A percentile compares a stretch with the other conserved stretches of the same genome.
These are phyloP conservation scores for Gymnopilus dilepis DNA, from an alignment of 768 basidiomycete species.

Conservation along the genomic window DNA sequence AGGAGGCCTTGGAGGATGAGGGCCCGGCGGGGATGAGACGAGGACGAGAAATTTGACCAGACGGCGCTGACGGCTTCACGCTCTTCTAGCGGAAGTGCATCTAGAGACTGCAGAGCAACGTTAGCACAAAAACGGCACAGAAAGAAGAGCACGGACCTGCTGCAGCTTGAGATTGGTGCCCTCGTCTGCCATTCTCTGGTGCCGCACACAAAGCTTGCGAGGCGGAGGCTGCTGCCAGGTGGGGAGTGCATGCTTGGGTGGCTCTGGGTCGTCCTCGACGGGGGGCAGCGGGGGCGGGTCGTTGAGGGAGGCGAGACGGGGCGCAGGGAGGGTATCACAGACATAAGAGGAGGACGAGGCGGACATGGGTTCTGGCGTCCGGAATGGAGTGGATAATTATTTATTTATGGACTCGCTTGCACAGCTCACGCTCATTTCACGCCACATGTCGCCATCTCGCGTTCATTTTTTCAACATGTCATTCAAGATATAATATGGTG, in stretches of 20 bases:
- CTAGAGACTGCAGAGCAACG: slow-evolving; percentile 70
- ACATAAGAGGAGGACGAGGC: slow-evolving; percentile 45
- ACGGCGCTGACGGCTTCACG: slow-evolving; percentile 88
- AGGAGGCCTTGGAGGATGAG: slow-evolving; percentile 96
- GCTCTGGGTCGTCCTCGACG: slow-evolving; percentile 33
- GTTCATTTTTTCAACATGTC: slow-evolving; percentile 23
- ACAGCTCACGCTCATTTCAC: slow-evolving; percentile 37
- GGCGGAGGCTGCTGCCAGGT: slow-evolving; percentile 47
- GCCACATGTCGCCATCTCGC: slow-evolving; percentile 52
- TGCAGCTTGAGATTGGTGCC: slow-evolving; percentile 92
- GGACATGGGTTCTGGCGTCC: slow-evolving; percentile 11
- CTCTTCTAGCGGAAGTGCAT: slow-evolving; percentile 85
- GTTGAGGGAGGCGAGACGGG: slow-evolving; percentile 50
- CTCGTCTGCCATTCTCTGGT: slow-evolving; percentile 97
- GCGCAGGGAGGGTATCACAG: slow-evolving; percentile 76
- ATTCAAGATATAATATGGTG: slow-evolving; percentile 49
- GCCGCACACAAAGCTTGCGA: slow-evolving; percentile 88
- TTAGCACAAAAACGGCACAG: slow-evolving; percentile 15
- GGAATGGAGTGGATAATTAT: slow-evolving; percentile 5
- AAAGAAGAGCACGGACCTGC: slow-evolving; percentile 52
- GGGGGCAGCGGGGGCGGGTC: slow-evolving; percentile 20
- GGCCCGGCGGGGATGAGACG: slow-evolving; percentile 87
- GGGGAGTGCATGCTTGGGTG: slow-evolving; percentile 35
- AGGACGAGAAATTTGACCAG: slow-evolving; percentile 97
- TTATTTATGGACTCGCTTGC: slow-evolving; percentile 21